These are phyloP conservation scores for Bipolaris bicolor DNA, from an alignment of 2,329 filamentous ascomycete genomes.

Conservation along the genomic window DNA sequence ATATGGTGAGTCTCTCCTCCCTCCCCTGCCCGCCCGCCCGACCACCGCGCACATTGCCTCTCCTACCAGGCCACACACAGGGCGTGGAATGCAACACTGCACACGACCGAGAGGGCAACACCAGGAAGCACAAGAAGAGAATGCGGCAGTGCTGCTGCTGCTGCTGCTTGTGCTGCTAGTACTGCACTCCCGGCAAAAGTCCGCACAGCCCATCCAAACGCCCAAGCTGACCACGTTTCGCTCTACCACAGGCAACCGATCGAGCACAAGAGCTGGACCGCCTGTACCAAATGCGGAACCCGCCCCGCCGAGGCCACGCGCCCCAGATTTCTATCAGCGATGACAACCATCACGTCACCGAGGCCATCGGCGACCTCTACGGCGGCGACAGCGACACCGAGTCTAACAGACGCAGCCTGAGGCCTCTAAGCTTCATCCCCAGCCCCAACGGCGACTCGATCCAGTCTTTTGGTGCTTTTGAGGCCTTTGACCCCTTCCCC, in stretches of 20 bases:
- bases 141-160: neutral
- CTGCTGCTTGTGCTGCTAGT: neutral
- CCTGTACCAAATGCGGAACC: constrained; percentile 59
- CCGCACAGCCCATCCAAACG: constrained; percentile 10
- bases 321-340: constrained; percentile 77
- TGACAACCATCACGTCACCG: constrained; percentile 91
- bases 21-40: neutral
- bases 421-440: constrained; percentile 77
- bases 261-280: constrained; percentile 55
- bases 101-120: neutral
- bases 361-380: constrained; percentile 90
- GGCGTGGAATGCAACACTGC: neutral
- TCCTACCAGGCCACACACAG: neutral
- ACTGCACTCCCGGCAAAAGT: constrained; percentile 12
- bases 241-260: constrained; percentile 43
- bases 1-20: constrained; percentile 30
- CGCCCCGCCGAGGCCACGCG: constrained; percentile 62
- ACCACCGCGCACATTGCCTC: neutral
- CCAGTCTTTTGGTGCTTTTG: constrained; percentile 38
- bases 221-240: constrained; percentile 37
- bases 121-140: too few relatives aligned
- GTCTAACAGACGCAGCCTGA: constrained; percentile 59
- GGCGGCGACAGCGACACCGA: constrained; percentile 74
- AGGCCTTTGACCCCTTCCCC: constrained; percentile 43
- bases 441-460: constrained; percentile 60